These are phyloP conservation scores for Cystofilobasidium macerans DNA, from an alignment of 768 basidiomycete species.

Conservation along the genomic window DNA sequence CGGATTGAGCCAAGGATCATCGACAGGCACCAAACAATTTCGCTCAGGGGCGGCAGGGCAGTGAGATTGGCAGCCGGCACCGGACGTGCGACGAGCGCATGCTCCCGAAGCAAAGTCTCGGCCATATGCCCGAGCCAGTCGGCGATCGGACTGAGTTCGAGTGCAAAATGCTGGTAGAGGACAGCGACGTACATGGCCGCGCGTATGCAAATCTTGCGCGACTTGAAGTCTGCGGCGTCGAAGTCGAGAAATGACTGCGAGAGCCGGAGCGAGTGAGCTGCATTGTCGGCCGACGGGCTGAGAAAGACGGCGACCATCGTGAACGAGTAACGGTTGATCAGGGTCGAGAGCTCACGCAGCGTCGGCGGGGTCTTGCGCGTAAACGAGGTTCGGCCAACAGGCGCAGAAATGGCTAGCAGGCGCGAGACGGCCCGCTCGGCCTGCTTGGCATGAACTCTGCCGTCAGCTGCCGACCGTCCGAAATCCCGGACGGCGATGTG, in stretches of 20 bases:
- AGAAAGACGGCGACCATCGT: conserved; percentile 61
- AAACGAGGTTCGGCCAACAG: conserved; percentile 39
- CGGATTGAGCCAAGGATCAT: conserved; percentile 52
- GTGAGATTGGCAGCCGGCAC: background rate
- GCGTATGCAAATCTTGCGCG: conserved; percentile 60
- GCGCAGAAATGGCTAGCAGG: conserved; percentile 15
- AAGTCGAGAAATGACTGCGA: conserved; percentile 61
- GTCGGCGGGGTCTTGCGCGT: conserved; percentile 47
- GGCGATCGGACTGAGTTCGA: conserved; percentile 48
- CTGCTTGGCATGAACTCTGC: background rate
- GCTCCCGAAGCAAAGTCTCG: conserved; percentile 49
- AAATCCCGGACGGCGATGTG: conserved; percentile 49
- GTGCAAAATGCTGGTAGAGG: conserved; percentile 48
- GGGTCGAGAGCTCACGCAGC: conserved; percentile 53
- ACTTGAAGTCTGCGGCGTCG: conserved; percentile 51
- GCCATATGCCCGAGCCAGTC: conserved; percentile 59
- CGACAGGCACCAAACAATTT: conserved; percentile 37
- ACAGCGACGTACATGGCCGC: conserved; percentile 61
- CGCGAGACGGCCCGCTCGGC: conserved; percentile 11
- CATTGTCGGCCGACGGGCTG: conserved; percentile 46
- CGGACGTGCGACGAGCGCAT: conserved; percentile 34
- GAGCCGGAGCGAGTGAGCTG: conserved; percentile 48
- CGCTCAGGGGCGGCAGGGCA: conserved; percentile 10
- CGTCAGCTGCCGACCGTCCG: conserved; percentile 30
- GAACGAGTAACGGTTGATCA: conserved; percentile 71